Evolutionary conservation across 176 grass and related monocot species (phyloP).

Genomic region (Rhipidocladum racemiflorum): DNA sequence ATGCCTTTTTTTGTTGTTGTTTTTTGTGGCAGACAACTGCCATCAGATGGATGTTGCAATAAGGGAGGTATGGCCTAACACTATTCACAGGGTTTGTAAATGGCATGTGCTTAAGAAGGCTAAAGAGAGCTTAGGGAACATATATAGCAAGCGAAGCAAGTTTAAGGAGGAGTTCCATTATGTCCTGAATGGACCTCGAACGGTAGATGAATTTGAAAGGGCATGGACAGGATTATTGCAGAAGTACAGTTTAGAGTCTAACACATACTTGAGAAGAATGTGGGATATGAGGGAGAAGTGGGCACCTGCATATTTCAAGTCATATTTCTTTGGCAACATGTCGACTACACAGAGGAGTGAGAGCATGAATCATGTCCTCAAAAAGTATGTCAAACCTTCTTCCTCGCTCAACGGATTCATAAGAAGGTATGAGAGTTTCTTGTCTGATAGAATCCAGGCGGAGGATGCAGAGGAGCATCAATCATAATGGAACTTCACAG

Average conservation of each 20-base stretch:
- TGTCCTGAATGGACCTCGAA: too few relatives aligned
- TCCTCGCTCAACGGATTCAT: too few relatives aligned
- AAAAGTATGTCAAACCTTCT: not conserved
- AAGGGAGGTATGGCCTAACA: too few relatives aligned
- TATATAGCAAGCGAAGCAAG: not conserved
- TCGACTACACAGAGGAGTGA: not conserved
- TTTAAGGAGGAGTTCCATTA: not conserved
- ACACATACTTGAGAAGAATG: not conserved
- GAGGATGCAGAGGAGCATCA: too few relatives aligned
- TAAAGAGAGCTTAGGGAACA: not conserved
- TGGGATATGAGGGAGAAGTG: not conserved
- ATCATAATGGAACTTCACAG: too few relatives aligned
- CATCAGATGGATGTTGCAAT: too few relatives aligned
- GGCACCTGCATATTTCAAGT: not conserved
- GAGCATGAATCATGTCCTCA: constrained; percentile 6
- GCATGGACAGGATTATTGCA: not conserved
- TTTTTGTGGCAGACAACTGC: too few relatives aligned
- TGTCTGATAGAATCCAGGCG: too few relatives aligned
- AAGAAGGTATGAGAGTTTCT: too few relatives aligned
- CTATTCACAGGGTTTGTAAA: not conserved
- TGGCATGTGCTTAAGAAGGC: not conserved
- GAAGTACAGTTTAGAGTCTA: not conserved
- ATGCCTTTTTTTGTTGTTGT: too few relatives aligned
- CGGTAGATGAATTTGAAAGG: not conserved
- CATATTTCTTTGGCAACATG: not conserved